These are phyloP conservation scores for Monosporascus sp. DNA, from an alignment of 2,329 filamentous ascomycete species.

Conservation along the genomic window DNA sequence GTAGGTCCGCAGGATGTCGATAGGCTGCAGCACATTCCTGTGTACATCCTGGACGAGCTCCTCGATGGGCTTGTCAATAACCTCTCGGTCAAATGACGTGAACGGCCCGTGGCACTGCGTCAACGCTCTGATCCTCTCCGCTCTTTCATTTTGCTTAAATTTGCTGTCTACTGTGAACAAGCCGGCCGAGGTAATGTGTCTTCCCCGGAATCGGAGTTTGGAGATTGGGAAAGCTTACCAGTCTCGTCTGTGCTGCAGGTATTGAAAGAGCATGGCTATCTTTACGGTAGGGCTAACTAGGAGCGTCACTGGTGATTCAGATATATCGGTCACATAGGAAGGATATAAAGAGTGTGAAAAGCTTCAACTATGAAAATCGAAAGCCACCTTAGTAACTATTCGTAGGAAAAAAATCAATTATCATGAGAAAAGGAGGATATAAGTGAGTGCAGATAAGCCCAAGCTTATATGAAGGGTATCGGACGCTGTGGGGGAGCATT, in stretches of 20 bases:
- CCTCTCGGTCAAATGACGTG: conserved; percentile 56
- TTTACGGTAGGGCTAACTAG: background rate
- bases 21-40: conserved; percentile 55
- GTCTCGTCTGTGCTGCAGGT: conserved; percentile 64
- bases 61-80: conserved; percentile 69
- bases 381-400: too few relatives aligned
- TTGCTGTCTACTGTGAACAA: conserved; percentile 46
- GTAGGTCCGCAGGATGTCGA: conserved; percentile 77
- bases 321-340: background rate
- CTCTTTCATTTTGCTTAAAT: conserved; percentile 73
- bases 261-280: conserved; percentile 44
- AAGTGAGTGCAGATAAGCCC: too few relatives aligned
- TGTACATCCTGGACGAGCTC: conserved; percentile 75
- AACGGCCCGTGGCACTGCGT: conserved; percentile 61
- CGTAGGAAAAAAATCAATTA: too few relatives aligned
- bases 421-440: too few relatives aligned
- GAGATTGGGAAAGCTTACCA: conserved; percentile 47
- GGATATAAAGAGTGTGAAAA: too few relatives aligned
- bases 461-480: too few relatives aligned
- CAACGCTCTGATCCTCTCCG: conserved; percentile 62
- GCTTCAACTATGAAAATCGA: too few relatives aligned
- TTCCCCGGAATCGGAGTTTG: background rate
- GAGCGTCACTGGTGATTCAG: background rate
- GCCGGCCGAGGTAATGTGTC: background rate
- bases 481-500: too few relatives aligned